Evolutionary conservation across 345 rosid genomes (phyloP).

Genomic region (Boechera stricta): DNA sequence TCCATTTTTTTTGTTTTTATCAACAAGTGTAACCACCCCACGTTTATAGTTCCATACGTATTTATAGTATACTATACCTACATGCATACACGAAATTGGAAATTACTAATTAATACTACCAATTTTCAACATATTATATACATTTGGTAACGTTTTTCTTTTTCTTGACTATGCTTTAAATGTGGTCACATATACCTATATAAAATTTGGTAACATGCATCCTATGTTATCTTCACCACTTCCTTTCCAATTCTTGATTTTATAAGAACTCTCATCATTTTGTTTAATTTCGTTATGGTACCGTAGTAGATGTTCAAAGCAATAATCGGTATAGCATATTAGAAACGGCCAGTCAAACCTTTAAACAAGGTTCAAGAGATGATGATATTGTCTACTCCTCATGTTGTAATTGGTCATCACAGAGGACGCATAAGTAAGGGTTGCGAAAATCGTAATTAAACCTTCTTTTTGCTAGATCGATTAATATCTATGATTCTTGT

Average conservation of each 20-base stretch:
- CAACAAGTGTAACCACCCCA: not conserved
- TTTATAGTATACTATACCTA: not conserved
- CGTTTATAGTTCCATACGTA: not conserved
- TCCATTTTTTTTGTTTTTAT: not conserved
- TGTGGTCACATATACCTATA: not conserved
- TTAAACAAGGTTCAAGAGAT: not conserved
- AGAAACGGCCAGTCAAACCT: not conserved
- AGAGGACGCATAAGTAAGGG: not conserved
- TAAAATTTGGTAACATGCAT: not conserved
- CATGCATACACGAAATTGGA: not conserved
- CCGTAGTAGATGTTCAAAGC: not conserved
- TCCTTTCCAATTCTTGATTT: not conserved
- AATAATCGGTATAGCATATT: not conserved
- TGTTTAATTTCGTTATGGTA: not conserved
- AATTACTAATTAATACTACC: not conserved
- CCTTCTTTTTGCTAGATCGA: not conserved
- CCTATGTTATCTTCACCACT: not conserved
- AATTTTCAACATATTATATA: not conserved
- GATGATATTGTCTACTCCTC: not conserved
- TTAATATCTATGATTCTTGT: not conserved
- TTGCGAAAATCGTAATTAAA: not conserved
- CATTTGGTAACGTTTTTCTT: constrained; percentile 3
- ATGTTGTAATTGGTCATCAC: not conserved
- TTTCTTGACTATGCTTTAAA: not conserved
- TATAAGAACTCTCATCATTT: not conserved